These are phyloP conservation scores for Paragyromitra xinjiangensis DNA, from an alignment of 495 filamentous ascomycete genomes.

Conservation along the genomic window DNA sequence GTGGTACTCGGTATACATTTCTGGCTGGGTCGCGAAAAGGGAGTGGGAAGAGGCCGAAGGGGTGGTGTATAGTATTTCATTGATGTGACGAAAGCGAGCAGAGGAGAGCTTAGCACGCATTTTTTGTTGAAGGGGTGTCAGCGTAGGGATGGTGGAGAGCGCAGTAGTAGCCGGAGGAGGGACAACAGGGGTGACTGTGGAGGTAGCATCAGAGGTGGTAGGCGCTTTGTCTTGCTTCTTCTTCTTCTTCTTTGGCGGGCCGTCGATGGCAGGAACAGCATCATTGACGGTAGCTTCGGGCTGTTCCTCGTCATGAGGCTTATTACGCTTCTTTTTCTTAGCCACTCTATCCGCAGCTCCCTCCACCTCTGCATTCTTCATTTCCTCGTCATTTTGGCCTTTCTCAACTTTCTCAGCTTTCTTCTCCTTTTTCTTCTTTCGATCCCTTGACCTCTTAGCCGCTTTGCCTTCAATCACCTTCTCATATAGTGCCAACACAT, in stretches of 20 bases:
- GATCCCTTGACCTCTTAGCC: conserved; percentile 44
- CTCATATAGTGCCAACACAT: conserved; percentile 80
- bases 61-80: conserved; percentile 93
- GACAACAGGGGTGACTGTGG: conserved; percentile 38
- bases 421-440: conserved; percentile 44
- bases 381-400: conserved; percentile 57
- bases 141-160: conserved; percentile 60
- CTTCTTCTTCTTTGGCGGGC: conserved; percentile 53
- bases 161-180: conserved; percentile 52
- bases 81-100: conserved; percentile 95
- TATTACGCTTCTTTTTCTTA: conserved; percentile 47
- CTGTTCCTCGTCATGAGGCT: conserved; percentile 53
- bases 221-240: conserved; percentile 57
- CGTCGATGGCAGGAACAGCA: conserved; percentile 16
- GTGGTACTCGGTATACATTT: conserved; percentile 94
- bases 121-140: conserved; percentile 89
- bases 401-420: conserved; percentile 43
- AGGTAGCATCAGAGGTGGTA: conserved; percentile 39
- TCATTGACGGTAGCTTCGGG: conserved; percentile 43
- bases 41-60: conserved; percentile 79
- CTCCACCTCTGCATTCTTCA: conserved; percentile 10
- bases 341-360: neutral
- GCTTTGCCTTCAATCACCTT: conserved; percentile 74
- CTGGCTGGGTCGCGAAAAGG: conserved; percentile 81
- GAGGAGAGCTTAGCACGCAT: conserved; percentile 94